These are phyloP conservation scores for Conticribra weissflogii DNA, from an alignment of 108 stramenopile species.

Conservation along the genomic window DNA sequence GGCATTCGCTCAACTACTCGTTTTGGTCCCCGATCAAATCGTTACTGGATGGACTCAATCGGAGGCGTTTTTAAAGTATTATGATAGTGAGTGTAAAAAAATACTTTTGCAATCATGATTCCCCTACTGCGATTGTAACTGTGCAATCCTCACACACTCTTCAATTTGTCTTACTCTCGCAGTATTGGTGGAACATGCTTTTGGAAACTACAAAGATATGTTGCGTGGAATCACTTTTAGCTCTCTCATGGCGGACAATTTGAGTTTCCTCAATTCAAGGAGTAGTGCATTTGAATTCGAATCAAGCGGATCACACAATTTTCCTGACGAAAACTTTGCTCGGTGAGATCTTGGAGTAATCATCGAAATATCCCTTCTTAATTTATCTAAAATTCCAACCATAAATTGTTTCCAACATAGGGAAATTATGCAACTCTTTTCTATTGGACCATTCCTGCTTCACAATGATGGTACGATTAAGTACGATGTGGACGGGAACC, in stretches of 20 bases:
- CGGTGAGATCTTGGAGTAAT: too few relatives aligned
- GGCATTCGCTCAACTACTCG: conserved; percentile 45
- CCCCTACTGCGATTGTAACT: too few relatives aligned
- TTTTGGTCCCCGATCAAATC: conserved; percentile 42
- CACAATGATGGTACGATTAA: conserved; percentile 53
- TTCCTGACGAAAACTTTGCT: too few relatives aligned
- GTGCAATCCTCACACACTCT: too few relatives aligned
- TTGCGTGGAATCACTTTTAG: conserved; percentile 39
- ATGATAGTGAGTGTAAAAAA: conserved; percentile 21
- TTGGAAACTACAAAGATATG: conserved; percentile 46
- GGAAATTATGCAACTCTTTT: conserved; percentile 71
- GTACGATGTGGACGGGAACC: conserved; percentile 32
- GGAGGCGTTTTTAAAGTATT: conserved; percentile 27
- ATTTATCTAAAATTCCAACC: too few relatives aligned
- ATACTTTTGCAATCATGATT: neutral
- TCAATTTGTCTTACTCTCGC: too few relatives aligned
- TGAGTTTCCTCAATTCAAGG: conserved; percentile 49
- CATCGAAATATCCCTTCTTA: too few relatives aligned
- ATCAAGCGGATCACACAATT: too few relatives aligned
- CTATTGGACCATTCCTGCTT: conserved; percentile 52
- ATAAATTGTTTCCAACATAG: too few relatives aligned
- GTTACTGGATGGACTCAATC: conserved; percentile 14
- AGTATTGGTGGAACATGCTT: conserved; percentile 41
- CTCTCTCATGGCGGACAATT: conserved; percentile 64
- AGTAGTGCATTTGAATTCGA: conserved; percentile 25